These are phyloP conservation scores for Aspergillus cejpii DNA, from an alignment of 2,329 filamentous ascomycete genomes.

Conservation along the genomic window DNA sequence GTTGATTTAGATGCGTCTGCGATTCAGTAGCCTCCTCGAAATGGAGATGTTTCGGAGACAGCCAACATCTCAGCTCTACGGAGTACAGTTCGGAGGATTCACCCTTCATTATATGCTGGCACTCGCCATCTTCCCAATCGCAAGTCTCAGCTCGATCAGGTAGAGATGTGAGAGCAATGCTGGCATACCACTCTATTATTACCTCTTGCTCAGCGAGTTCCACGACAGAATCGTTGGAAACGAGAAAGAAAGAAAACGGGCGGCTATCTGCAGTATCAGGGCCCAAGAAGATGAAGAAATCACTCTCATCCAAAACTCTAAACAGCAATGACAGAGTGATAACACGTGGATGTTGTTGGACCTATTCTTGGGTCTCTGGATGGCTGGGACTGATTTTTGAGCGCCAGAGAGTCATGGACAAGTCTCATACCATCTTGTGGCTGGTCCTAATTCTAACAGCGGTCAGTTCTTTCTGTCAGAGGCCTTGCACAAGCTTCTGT, in stretches of 20 bases:
- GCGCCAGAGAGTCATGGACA: constrained; percentile 2
- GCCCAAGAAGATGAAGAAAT: constrained; percentile 13
- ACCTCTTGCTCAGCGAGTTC: constrained; percentile 17
- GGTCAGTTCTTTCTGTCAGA: constrained; percentile 1
- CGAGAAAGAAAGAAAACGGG: constrained; percentile 20
- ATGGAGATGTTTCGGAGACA: neutral
- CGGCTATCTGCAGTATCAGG: constrained; percentile 27
- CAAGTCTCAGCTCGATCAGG: neutral
- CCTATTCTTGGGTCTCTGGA: neutral
- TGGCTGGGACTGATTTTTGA: constrained; percentile 2
- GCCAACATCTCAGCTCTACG: too few species aligned
- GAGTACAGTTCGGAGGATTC: too few species aligned
- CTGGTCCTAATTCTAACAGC: constrained; percentile 17
- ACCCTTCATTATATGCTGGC: neutral
- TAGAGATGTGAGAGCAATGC: neutral
- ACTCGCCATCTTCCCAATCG: neutral
- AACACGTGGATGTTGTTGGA: constrained; percentile 1
- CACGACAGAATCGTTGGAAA: constrained; percentile 30
- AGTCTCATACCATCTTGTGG: constrained; percentile 12
- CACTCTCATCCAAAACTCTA: neutral
- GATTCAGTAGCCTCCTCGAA: constrained; percentile 13
- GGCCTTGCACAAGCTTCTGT: neutral
- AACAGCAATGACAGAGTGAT: constrained; percentile 1
- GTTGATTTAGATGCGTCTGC: constrained; percentile 7
- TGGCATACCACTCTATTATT: constrained; percentile 7